phyloP scores from a whole-genome alignment of 495 filamentous ascomycete species.

The Hypoxylon perforatum region DNA sequence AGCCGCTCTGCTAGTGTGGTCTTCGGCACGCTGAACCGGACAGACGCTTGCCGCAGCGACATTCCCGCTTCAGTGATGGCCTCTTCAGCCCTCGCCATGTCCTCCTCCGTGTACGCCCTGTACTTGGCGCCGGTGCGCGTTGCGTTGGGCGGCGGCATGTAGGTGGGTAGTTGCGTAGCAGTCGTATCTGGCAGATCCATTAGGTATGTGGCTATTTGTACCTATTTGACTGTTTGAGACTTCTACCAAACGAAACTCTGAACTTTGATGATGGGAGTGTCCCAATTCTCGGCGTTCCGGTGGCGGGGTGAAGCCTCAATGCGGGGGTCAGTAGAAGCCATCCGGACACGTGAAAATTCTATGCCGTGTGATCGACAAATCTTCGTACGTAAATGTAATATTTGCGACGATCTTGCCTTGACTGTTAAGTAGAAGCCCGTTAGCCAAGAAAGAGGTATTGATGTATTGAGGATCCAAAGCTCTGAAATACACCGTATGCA shows the following conservation, averaged over 20 bases:
- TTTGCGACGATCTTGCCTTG: neutral
- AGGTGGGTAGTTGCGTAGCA: slow-evolving; percentile 13
- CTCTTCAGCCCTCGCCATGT: slow-evolving; percentile 23
- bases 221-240: too few species aligned
- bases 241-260: neutral
- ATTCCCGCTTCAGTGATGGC: slow-evolving; percentile 22
- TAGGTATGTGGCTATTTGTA: neutral
- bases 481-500: neutral
- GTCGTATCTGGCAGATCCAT: slow-evolving; percentile 19
- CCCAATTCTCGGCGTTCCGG: slow-evolving; percentile 8
- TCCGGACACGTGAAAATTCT: slow-evolving; percentile 28
- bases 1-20: slow-evolving; percentile 19
- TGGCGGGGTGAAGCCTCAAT: neutral
- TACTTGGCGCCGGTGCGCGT: slow-evolving; percentile 20
- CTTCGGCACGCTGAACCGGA: slow-evolving; percentile 21
- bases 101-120: slow-evolving; percentile 24
- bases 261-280: slow-evolving; percentile 13
- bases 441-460: neutral
- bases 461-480: neutral
- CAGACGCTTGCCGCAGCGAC: slow-evolving; percentile 14
- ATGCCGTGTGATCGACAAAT: neutral
- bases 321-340: slow-evolving; percentile 9
- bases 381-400: neutral
- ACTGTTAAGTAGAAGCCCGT: neutral
- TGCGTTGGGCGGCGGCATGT: slow-evolving; percentile 4